Evolutionary conservation across 768 basidiomycete genomes (phyloP).

Genomic region (Auricularia cornea): DNA sequence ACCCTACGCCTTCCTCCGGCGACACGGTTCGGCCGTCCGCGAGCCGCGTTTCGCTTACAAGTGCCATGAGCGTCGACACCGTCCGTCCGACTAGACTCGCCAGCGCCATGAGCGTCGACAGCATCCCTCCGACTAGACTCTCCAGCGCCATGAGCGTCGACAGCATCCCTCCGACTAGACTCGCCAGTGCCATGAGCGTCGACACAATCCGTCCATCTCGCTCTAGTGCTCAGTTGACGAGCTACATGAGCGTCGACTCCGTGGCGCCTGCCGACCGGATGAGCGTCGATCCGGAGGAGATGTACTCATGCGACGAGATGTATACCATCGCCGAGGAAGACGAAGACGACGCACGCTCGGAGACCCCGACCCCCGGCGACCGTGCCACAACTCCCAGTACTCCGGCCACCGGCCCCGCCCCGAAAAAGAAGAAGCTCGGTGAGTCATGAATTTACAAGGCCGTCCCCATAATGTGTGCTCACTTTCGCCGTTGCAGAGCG

Average conservation of each 20-base stretch:
- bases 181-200: background rate
- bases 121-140: background rate
- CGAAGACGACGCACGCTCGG: background rate
- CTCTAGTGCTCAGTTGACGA: background rate
- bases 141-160: background rate
- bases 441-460: too few relatives aligned
- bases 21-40: too few relatives aligned
- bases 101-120: background rate
- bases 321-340: background rate
- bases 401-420: too few relatives aligned
- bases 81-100: background rate
- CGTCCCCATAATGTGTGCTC: background rate
- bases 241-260: constrained; percentile 1
- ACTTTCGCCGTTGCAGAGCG: background rate
- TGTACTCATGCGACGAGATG: background rate
- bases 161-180: too few relatives aligned
- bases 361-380: background rate
- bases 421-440: too few relatives aligned
- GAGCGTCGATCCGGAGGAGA: background rate
- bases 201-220: background rate
- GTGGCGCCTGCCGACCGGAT: background rate
- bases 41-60: background rate
- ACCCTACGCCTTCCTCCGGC: too few relatives aligned
- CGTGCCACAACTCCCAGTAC: too few relatives aligned
- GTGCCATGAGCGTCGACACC: background rate